These are phyloP conservation scores for Aspergillus udagawae DNA, from an alignment of 2,329 filamentous ascomycete species.

Conservation along the genomic window DNA sequence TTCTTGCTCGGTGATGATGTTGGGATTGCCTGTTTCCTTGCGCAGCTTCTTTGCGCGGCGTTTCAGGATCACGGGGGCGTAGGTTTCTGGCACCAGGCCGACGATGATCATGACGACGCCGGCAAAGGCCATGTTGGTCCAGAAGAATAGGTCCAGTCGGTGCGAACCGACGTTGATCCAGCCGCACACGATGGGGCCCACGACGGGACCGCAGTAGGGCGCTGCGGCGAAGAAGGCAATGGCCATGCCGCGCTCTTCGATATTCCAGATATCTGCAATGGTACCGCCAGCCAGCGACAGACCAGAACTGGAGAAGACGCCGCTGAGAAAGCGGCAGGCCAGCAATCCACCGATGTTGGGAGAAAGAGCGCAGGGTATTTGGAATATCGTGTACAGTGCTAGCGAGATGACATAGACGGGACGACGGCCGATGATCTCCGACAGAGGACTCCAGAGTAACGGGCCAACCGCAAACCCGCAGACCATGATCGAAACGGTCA, in stretches of 20 bases:
- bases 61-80: conserved; percentile 31
- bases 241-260: conserved; percentile 73
- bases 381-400: conserved; percentile 30
- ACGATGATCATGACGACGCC: conserved; percentile 22
- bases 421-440: conserved; percentile 29
- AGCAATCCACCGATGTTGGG: conserved; percentile 29
- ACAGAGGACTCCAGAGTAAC: conserved; percentile 28
- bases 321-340: conserved; percentile 26
- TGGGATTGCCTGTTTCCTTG: conserved; percentile 28
- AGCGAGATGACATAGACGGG: conserved; percentile 33
- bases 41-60: conserved; percentile 29
- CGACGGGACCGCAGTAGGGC: conserved; percentile 72
- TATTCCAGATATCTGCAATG: conserved; percentile 64
- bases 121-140: conserved; percentile 31
- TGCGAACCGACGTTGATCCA: conserved; percentile 52
- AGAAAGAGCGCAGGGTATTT: conserved; percentile 32
- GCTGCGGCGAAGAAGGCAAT: conserved; percentile 79
- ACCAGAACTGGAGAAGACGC: conserved; percentile 28
- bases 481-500: conserved; percentile 70
- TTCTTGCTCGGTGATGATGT: conserved; percentile 32
- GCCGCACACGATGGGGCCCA: conserved; percentile 69
- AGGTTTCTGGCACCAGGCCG: conserved; percentile 33
- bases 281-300: conserved; percentile 28
- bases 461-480: conserved; percentile 65
- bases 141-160: conserved; percentile 32